Evolutionary conservation across 192 early-diverging fungal genomes (phyloP).

Genomic region (Gryganskiella cystojenkinii): DNA sequence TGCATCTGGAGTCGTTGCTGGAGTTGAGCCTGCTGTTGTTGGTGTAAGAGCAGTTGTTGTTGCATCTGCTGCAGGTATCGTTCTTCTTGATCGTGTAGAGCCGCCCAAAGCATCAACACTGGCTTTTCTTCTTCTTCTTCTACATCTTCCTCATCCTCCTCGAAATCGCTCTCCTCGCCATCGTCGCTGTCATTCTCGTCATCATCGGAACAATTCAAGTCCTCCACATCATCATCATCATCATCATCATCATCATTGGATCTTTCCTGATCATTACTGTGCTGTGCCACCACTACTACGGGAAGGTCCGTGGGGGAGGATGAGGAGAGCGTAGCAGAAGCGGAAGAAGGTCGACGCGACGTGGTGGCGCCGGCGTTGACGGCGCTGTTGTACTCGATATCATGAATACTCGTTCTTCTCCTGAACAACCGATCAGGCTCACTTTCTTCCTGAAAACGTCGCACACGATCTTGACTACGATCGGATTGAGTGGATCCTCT

Average conservation of each 20-base stretch:
- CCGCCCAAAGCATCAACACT: conserved; percentile 42
- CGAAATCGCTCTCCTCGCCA: background rate
- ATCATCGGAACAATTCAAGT: no score
- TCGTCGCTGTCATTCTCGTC: background rate
- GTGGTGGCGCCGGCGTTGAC: conserved; percentile 23
- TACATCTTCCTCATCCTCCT: conserved; percentile 4
- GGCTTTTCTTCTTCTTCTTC: conserved; percentile 30
- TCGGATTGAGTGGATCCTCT: background rate
- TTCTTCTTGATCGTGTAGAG: conserved; percentile 37
- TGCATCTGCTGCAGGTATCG: conserved; percentile 48
- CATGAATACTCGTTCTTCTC: conserved; percentile 32
- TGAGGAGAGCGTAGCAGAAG: no score
- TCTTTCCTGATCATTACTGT: background rate
- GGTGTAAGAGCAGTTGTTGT: conserved; percentile 14
- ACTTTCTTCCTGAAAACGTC: background rate
- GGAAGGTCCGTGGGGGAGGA: no score
- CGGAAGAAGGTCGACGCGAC: no score
- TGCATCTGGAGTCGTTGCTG: background rate
- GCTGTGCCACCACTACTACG: background rate
- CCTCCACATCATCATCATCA: background rate
- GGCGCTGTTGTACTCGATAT: conserved; percentile 43
- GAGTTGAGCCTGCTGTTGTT: conserved; percentile 1
- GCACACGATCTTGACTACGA: no score
- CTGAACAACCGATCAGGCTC: conserved; percentile 18
- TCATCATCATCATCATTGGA: background rate